These are phyloP conservation scores for Ustilago bromivora DNA, from an alignment of 1,284 basidiomycete species.

Conservation along the genomic window DNA sequence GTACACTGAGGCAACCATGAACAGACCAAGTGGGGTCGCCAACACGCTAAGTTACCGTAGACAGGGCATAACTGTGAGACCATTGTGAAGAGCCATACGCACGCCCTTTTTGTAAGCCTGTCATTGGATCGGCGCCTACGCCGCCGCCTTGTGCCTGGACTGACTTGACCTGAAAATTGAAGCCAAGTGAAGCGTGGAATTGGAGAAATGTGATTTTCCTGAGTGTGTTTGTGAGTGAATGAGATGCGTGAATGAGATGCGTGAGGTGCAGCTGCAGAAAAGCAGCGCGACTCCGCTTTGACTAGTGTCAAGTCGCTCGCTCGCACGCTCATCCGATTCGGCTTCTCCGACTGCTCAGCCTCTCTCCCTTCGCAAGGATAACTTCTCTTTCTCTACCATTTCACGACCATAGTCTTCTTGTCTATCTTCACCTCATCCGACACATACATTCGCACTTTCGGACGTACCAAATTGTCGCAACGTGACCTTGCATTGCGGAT, in stretches of 20 bases:
- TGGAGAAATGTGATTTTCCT: background rate
- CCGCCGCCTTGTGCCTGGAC: background rate
- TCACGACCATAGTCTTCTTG: background rate
- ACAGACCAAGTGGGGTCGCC: background rate
- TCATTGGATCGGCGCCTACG: slow-evolving; percentile 1
- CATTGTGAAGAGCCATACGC: too few species aligned
- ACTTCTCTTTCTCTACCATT: background rate
- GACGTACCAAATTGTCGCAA: background rate
- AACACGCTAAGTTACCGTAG: too few species aligned
- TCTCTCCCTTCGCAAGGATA: background rate
- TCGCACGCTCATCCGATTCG: background rate
- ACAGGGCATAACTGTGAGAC: too few species aligned
- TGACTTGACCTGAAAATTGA: background rate
- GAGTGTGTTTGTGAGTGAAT: background rate
- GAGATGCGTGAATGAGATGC: background rate
- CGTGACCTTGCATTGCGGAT: background rate
- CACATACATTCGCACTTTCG: background rate
- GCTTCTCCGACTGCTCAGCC: background rate
- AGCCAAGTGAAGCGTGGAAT: background rate
- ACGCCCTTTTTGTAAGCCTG: background rate
- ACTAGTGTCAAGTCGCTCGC: background rate
- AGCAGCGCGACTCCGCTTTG: background rate
- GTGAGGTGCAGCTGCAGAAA: background rate
- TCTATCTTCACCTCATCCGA: background rate
- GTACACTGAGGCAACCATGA: background rate